phyloP scores from a whole-genome alignment of 2,329 filamentous ascomycete genomes.

The Rhynchosporium graminicola region DNA sequence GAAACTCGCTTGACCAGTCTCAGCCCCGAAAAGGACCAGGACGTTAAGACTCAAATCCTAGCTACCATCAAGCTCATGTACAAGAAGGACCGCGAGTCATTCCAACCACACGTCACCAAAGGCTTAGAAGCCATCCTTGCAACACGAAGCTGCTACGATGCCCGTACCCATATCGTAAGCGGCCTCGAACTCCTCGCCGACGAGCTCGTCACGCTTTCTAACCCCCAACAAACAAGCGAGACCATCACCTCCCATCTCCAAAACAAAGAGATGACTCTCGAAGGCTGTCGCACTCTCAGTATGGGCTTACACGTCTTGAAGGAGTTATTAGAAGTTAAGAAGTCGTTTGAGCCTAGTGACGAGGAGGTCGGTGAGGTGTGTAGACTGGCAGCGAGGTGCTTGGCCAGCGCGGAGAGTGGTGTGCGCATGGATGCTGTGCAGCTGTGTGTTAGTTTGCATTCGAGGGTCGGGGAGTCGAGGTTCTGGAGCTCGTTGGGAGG shows the following conservation, averaged over 20 bases:
- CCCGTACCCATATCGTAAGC: conserved; percentile 69
- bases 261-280: conserved; percentile 45
- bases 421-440: conserved; percentile 77
- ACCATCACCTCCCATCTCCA: conserved; percentile 54
- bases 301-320: conserved; percentile 66
- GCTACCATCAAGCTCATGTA: conserved; percentile 74
- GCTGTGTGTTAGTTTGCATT: conserved; percentile 73
- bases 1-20: conserved; percentile 59
- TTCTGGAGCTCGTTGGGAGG: conserved; percentile 70
- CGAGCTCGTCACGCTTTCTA: conserved; percentile 67
- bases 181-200: conserved; percentile 74
- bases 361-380: conserved; percentile 54
- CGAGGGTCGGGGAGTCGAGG: conserved; percentile 55
- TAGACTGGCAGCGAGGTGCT: conserved; percentile 54
- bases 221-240: conserved; percentile 59
- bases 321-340: conserved; percentile 51
- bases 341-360: conserved; percentile 50
- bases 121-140: conserved; percentile 67
- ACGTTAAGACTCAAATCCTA: conserved; percentile 73
- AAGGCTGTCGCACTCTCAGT: conserved; percentile 55
- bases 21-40: conserved; percentile 64
- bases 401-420: conserved; percentile 61
- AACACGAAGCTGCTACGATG: conserved; percentile 66
- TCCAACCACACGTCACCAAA: conserved; percentile 66
- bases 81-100: conserved; percentile 64